Base-by-base conservation (phyloP, 2,329 filamentous ascomycete genomes). In the Aspergillus tubingensis region DNA sequence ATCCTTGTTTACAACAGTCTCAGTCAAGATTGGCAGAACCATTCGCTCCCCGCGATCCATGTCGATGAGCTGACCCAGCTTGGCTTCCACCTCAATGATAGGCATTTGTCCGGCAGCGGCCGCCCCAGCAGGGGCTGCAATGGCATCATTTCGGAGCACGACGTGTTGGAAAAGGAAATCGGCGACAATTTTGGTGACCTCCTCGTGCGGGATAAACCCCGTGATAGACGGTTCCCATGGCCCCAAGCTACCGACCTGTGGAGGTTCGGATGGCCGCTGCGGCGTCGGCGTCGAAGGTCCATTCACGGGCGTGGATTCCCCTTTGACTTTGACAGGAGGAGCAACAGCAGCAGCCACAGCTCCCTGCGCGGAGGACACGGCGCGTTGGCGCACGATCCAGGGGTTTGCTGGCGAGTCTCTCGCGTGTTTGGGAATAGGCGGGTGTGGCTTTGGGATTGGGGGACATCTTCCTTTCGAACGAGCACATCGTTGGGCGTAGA, bases 1-100 rank as follows among this genome's bases (percentile, higher is more conserved):
- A 23, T 82, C 84, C 32, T 86, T 83, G 50, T 82, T 81, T 19
- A 96, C 76, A 6, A 96, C 80, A 51, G 86, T 89, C 72, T 95
- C 90, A 0, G 91, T 88, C 21, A 83, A 76, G 4, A 95, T 82
- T 5, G 86, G 86, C 8, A 93, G 77, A 8, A 84, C 79, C 25
- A 93, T 79, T n/a, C 91, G 85, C 50, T 88, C 82, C 59, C 89
- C 86, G 6, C 86, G 90, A 62, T 88, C 85, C 71, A 86, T 87
- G 73, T 91, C 88, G 59, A 94, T 85, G 13, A 98, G 82, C 25
- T 87, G 89, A 17, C 95, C 95, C 51, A 98, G 82, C 76, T 98
- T 98, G 8, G 92, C 95, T 78, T 99, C 95, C 57, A 99, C 91
- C 76, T 99, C 95, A 56, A 97, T 88, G 62, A 91, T 85, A 13